Evolutionary conservation across 1,284 basidiomycete species (phyloP).

Genomic region (Cutaneotrichosporon spelunceum): DNA sequence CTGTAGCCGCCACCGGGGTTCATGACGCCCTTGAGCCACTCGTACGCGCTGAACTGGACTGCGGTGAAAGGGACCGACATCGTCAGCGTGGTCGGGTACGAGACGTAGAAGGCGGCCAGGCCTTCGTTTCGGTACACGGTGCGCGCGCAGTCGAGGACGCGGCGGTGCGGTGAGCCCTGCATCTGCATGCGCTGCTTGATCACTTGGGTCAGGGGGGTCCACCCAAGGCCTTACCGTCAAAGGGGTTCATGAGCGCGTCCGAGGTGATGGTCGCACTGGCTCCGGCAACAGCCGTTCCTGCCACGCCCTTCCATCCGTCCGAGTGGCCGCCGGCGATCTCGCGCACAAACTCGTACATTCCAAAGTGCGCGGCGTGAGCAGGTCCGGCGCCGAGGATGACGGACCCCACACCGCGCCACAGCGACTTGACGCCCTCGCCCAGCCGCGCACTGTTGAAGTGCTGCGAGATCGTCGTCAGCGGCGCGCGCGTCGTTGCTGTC

Average conservation of each 20-base stretch:
- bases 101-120: constrained; percentile 90
- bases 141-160: constrained; percentile 72
- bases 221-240: constrained; percentile 70
- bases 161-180: constrained; percentile 83
- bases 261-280: constrained; percentile 91
- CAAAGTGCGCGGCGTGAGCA: constrained; percentile 97
- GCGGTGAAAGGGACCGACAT: constrained; percentile 99
- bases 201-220: constrained; percentile 57
- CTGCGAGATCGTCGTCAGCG: constrained; percentile 41
- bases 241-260: constrained; percentile 99
- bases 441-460: constrained; percentile 62
- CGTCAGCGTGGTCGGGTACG: constrained; percentile 94
- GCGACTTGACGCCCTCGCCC: constrained; percentile 81
- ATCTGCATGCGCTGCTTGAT: constrained; percentile 99
- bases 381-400: constrained; percentile 97
- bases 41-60: constrained; percentile 95
- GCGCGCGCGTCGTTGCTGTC: constrained; percentile 26
- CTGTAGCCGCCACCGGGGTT: constrained; percentile 87
- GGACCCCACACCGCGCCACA: constrained; percentile 97
- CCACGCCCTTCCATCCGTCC: constrained; percentile 48
- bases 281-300: constrained; percentile 75
- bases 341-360: constrained; percentile 90
- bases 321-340: constrained; percentile 75
- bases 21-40: constrained; percentile 80
- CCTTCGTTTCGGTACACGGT: constrained; percentile 85